These are phyloP conservation scores for Boechera retrofracta DNA, from an alignment of 345 rosid genomes.

Conservation along the genomic window DNA sequence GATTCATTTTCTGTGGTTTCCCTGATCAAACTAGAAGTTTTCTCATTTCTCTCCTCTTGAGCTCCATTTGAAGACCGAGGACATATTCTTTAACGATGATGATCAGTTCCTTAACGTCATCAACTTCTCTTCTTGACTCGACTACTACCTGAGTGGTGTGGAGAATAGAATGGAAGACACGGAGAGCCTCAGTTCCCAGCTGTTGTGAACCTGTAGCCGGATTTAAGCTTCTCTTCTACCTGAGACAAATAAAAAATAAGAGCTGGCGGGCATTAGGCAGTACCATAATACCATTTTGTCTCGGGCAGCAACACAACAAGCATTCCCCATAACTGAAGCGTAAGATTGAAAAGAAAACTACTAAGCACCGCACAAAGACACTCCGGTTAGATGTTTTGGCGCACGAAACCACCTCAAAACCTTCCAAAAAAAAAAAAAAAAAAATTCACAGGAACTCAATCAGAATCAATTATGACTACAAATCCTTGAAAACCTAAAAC, in stretches of 20 bases:
- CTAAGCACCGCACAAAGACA: slow-evolving; percentile 7
- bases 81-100: slow-evolving; percentile 83
- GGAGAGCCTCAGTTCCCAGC: slow-evolving; percentile 84
- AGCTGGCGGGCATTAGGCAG: slow-evolving; percentile 84
- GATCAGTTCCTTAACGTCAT: slow-evolving; percentile 89
- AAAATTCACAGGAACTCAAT: background rate
- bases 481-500: background rate
- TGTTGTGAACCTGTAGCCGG: slow-evolving; percentile 90
- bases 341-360: too few relatives aligned
- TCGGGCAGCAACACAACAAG: slow-evolving; percentile 92
- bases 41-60: slow-evolving; percentile 74
- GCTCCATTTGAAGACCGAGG: slow-evolving; percentile 82
- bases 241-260: slow-evolving; percentile 77
- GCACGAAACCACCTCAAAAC: slow-evolving; percentile 32
- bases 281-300: slow-evolving; percentile 61
- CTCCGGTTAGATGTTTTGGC: background rate
- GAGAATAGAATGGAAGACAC: slow-evolving; percentile 74
- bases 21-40: too few relatives aligned
- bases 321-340: slow-evolving; percentile 71
- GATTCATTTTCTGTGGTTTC: too few relatives aligned
- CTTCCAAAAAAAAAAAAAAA: background rate
- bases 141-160: slow-evolving; percentile 91
- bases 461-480: slow-evolving; percentile 11
- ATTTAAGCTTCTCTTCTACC: slow-evolving; percentile 85
- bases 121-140: slow-evolving; percentile 96